Evolutionary conservation across 306 rosid genomes (phyloP), one percentile per base, ranked within the genome.

Genomic region (Leucaena leucocephala): DNA sequence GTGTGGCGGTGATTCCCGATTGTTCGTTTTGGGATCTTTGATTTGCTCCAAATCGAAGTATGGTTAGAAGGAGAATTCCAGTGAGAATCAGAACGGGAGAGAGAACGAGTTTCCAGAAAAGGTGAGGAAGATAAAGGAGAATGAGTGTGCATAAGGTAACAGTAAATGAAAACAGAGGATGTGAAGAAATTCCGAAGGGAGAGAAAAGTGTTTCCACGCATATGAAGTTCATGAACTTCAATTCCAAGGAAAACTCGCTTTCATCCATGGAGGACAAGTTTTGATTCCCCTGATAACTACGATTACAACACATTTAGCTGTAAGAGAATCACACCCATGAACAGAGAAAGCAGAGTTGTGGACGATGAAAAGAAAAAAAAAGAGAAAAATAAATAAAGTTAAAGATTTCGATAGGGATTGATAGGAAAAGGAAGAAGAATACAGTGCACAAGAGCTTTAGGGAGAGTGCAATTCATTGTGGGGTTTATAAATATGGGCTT

Each of bases 41-140:
- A 80, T 64, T 63, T 42, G 95, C 92, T 22, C 95, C 97, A 4
- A 92, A 89, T 15, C 92, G 90, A n/a, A 94, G 94, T 13, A 94
- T 79, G 27, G 81, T 0, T 74, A 91, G 50, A 4, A 94, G 70
- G 54, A 94, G 81, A 76, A 77, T 1, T 11, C 83, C 88, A 1
- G 98, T 78, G 34, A 90, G 81, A 76, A 84, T 71, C 12, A 83
- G 33, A 0, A 92, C 87, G 0, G 97, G 97, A 0, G 98, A 92
- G 80, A 88, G 82, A 71, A 82, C 81, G 43, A 91, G 80, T 48
- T 68, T 64, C 71, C 82, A 72, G 68, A 89, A 90, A 7, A 68
- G 77, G 69, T 49, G 48, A 1, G 97, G 98, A 52, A 92, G 72
- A 81, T 84, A 91, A 15, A 94, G 83, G 22, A 92, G 74, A 55